Percentiles rank a stretch among this genome's conserved stretches.
phyloP scores from a whole-genome alignment of 2,329 filamentous ascomycete genomes.

The Nemania diffusa region DNA sequence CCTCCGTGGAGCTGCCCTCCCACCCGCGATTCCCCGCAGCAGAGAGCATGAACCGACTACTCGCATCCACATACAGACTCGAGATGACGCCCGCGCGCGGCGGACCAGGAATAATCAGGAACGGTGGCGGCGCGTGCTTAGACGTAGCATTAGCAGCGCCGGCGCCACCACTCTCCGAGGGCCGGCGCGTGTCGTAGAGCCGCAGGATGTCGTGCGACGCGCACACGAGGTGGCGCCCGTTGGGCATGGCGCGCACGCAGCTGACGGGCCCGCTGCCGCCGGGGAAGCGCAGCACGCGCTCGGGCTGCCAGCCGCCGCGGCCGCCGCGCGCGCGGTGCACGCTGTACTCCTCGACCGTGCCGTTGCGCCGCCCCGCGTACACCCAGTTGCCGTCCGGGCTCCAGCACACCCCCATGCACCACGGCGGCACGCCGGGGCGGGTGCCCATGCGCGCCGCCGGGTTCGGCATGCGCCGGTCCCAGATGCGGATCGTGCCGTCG shows the following conservation, averaged over 20 bases:
- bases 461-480: constrained; percentile 82
- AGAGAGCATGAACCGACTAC: constrained; percentile 89
- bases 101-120: constrained; percentile 93
- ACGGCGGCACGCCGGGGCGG: constrained; percentile 81
- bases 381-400: constrained; percentile 94
- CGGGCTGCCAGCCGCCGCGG: constrained; percentile 73
- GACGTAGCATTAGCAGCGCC: constrained; percentile 68
- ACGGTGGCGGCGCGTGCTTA: constrained; percentile 85
- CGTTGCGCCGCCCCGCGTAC: constrained; percentile 89
- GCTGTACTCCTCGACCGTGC: constrained; percentile 93
- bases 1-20: constrained; percentile 91
- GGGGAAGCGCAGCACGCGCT: constrained; percentile 86
- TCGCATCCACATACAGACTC: constrained; percentile 85
- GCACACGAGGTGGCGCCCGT: constrained; percentile 90
- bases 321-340: constrained; percentile 78
- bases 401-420: constrained; percentile 99
- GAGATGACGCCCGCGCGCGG: constrained; percentile 86
- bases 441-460: constrained; percentile 84
- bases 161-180: too few species aligned
- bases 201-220: constrained; percentile 94
- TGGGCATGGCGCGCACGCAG: constrained; percentile 88
- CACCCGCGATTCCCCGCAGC: constrained; percentile 93
- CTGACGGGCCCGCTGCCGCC: constrained; percentile 89
- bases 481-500: constrained; percentile 89
- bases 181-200: constrained; percentile 87